Base-by-base conservation (phyloP, 1,284 basidiomycete genomes). In the Ganoderma sinense region DNA sequence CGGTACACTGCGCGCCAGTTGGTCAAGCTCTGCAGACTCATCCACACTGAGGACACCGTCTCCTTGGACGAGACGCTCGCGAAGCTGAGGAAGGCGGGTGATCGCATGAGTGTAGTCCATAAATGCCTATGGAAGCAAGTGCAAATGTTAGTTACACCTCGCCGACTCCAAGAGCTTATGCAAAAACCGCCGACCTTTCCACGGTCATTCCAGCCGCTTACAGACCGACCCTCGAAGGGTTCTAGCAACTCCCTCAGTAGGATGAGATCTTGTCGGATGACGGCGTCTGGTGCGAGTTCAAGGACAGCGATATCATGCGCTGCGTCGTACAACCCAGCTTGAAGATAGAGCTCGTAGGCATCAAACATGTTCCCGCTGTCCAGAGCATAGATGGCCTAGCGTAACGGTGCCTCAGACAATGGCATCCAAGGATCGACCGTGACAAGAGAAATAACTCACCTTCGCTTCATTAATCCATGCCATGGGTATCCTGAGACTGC, bases 391-490 rank as follows among this genome's bases (percentile, higher is more conserved):
- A 89, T 85, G 14, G 93, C 95, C 94, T 95, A 73, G 2, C 51
- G 39, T 31, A 5, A 4, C 33, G n/a, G 36, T n/a, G 33, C 5
- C 0, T 39, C 39, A 39, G 33, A 14, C 31, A 10, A n/a, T 8
- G 51, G 48, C 11, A 45, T 65, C 65, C 51, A 60, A 45, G 51
- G 62, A 31, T 33, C 36, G 6, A 65, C 67, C 26, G 63, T 61
- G 55, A 29, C 41, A 51, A 45, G 33, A 20, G 5, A 11, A 23
- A 20, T 39, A 26, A 31, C 79, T 45, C 69, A 96, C 95, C 86
- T 94, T 92, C 11, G 96, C 94, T 78, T 96, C 94, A 69, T 93
- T 89, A 33, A 99, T 86, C 97, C 97, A 99, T 4, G 88, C 81
- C 59, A 87, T 80, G 0, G 98, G 98, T 58, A 99, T 88, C 72